Conservation (phyloP, 257 asterid genomes). For the Ligustrum vulgare region DNA sequence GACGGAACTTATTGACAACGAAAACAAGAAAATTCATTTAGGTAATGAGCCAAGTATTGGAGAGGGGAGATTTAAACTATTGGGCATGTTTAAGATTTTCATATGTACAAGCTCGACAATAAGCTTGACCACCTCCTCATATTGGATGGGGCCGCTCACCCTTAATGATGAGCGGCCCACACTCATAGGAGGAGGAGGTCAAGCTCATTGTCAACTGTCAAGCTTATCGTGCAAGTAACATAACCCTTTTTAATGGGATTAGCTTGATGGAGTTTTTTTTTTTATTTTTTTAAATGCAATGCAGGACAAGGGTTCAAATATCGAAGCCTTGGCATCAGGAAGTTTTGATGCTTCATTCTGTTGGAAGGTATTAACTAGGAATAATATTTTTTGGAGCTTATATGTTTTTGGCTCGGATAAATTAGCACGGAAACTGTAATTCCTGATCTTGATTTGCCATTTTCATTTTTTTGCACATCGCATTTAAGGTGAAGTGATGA, state of each 20-base stretch:
- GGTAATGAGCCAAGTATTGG: not conserved
- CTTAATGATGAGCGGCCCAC: no score
- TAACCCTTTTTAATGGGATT: no score
- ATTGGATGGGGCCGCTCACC: no score
- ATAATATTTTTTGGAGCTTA: not conserved
- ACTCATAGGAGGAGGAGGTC: no score
- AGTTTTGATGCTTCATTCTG: conserved; percentile 45
- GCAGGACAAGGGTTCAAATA: conserved; percentile 55
- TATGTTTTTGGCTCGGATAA: not conserved
- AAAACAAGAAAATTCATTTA: not conserved
- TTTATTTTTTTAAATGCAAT: not conserved
- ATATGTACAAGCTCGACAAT: no score
- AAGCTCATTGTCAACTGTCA: no score
- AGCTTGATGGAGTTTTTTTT: not conserved
- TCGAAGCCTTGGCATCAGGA: conserved; percentile 49
- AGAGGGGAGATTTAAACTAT: not conserved
- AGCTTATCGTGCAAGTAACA: no score
- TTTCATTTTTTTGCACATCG: not conserved
- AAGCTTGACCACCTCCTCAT: no score
- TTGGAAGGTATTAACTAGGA: conserved; percentile 52
- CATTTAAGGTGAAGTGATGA: not conserved
- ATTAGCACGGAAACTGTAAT: not conserved
- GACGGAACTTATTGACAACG: not conserved
- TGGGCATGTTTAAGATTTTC: not conserved
- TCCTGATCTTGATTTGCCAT: not conserved